Conservation (phyloP, 306 rosid species). For the Trifolium fragiferum region DNA sequence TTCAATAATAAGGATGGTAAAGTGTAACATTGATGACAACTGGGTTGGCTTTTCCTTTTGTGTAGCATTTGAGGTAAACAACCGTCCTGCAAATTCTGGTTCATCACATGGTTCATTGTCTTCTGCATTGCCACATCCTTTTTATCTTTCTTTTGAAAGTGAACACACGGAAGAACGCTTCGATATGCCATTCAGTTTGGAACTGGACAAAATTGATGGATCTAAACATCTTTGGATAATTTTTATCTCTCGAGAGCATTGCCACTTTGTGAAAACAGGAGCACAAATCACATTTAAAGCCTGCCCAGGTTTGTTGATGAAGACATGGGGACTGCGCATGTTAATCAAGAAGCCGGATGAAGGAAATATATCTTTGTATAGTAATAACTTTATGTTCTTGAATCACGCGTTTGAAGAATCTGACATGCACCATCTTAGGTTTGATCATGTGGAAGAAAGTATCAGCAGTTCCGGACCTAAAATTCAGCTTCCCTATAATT, state of each 20-base stretch:
- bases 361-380: too few species aligned
- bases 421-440: not conserved
- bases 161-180: not conserved
- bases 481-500: not conserved
- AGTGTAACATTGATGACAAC: not conserved
- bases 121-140: not conserved
- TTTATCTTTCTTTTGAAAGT: slow-evolving; percentile 8
- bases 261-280: slow-evolving; percentile 26
- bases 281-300: slow-evolving; percentile 22
- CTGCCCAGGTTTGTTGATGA: not conserved
- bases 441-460: not conserved
- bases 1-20: not conserved
- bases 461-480: not conserved
- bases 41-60: not conserved
- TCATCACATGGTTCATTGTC: too few species aligned
- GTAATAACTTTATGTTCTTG: too few species aligned
- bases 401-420: too few species aligned
- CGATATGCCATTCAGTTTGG: not conserved
- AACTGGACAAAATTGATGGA: not conserved
- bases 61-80: not conserved
- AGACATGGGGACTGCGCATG: not conserved
- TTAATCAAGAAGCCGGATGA: too few species aligned
- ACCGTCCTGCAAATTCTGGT: not conserved
- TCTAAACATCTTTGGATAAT: not conserved
- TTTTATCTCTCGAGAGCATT: slow-evolving; percentile 6